Percentiles rank a stretch among this genome's conserved stretches.
These are phyloP conservation scores for Fistulinella staudtii DNA, from an alignment of 1,284 basidiomycete species.

Conservation along the genomic window DNA sequence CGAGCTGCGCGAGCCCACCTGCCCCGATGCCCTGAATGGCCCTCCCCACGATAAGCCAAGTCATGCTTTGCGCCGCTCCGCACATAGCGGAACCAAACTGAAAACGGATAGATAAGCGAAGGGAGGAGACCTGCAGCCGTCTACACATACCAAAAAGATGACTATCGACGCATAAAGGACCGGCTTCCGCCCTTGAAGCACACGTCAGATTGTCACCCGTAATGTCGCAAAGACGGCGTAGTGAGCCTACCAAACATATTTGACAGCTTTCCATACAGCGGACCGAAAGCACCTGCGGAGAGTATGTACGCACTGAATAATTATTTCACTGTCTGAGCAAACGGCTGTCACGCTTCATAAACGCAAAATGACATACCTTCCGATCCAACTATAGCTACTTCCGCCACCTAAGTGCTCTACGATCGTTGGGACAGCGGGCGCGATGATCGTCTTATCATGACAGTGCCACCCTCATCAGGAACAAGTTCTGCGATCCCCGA, in stretches of 20 bases:
- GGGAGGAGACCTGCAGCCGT: too few relatives aligned
- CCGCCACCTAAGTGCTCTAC: conserved; percentile 66
- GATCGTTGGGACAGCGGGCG: conserved; percentile 77
- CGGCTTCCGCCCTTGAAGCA: conserved; percentile 60
- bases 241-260: conserved; percentile 46
- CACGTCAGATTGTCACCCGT: not conserved
- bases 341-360: not conserved
- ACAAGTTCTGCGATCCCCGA: not conserved
- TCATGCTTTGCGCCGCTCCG: conserved; percentile 77
- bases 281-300: conserved; percentile 60
- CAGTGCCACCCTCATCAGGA: not conserved
- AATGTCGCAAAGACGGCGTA: not conserved
- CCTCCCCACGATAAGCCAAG: conserved; percentile 68
- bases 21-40: conserved; percentile 84
- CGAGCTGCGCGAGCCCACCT: conserved; percentile 65
- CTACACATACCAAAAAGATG: conserved; percentile 60
- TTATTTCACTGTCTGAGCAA: not conserved
- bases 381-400: conserved; percentile 70
- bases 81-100: conserved; percentile 78
- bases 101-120: too few relatives aligned
- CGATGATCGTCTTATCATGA: conserved; percentile 59
- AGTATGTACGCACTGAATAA: conserved; percentile 66
- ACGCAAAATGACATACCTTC: conserved; percentile 45
- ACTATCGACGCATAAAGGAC: conserved; percentile 65
- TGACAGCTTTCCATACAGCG: conserved; percentile 74